Evolutionary conservation across 805 yeast species (phyloP).

Genomic region (Wickerhamiella australiensis): DNA sequence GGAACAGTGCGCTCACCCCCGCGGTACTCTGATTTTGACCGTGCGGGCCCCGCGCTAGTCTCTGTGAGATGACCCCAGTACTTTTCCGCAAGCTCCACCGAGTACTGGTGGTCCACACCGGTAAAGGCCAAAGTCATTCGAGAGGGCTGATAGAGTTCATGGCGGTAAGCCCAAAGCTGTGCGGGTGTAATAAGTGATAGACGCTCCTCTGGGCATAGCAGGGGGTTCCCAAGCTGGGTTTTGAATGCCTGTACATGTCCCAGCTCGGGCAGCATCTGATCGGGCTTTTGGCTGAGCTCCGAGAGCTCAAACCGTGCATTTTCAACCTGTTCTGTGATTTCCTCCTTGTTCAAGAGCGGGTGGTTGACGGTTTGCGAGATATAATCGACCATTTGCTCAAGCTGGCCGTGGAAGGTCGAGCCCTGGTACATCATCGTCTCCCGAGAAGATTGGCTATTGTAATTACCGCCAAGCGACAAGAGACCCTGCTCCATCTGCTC

Average conservation of each 20-base stretch:
- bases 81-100: constrained; percentile 49
- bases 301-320: constrained; percentile 72
- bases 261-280: constrained; percentile 77
- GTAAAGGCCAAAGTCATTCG: constrained; percentile 75
- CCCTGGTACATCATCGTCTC: constrained; percentile 92
- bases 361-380: constrained; percentile 64
- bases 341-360: constrained; percentile 58
- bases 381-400: constrained; percentile 62
- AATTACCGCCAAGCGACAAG: constrained; percentile 81
- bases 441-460: constrained; percentile 83
- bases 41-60: constrained; percentile 18
- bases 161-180: constrained; percentile 49
- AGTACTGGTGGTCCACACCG: constrained; percentile 63
- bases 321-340: constrained; percentile 56
- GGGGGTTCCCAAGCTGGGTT: constrained; percentile 73
- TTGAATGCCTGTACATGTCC: constrained; percentile 73
- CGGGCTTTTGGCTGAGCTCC: constrained; percentile 75
- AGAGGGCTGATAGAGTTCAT: constrained; percentile 60
- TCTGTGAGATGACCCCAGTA: constrained; percentile 51
- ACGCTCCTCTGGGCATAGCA: constrained; percentile 65
- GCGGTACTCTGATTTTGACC: constrained; percentile 38
- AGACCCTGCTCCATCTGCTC: constrained; percentile 61
- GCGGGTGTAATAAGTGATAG: constrained; percentile 43
- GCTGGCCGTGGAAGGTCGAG: constrained; percentile 78
- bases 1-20: constrained; percentile 49